Evolutionary conservation across 768 basidiomycete species (phyloP).

Genomic region (Mrakia hoshinonis): DNA sequence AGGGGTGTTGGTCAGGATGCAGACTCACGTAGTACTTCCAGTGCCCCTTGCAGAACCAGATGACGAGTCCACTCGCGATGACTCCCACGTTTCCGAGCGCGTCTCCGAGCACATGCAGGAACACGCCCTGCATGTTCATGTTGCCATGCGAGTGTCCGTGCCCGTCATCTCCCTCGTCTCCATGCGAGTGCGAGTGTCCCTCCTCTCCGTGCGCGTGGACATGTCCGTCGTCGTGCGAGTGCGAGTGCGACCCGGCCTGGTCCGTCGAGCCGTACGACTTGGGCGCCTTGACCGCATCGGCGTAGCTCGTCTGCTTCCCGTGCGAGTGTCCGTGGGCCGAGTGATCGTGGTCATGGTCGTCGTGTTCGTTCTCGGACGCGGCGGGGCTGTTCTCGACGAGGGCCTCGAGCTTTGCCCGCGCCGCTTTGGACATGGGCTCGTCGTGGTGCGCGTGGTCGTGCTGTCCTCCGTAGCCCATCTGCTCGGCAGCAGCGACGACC

Average conservation of each 20-base stretch:
- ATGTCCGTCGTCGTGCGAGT: constrained; percentile 25
- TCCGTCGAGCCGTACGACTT: constrained; percentile 20
- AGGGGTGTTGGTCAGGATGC: background rate
- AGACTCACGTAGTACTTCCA: constrained; percentile 35
- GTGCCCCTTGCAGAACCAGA: constrained; percentile 54
- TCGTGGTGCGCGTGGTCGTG: constrained; percentile 29
- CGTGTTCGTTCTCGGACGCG: constrained; percentile 29
- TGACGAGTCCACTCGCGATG: constrained; percentile 85
- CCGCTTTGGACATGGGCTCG: background rate
- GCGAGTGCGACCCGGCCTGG: constrained; percentile 21
- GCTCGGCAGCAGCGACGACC: constrained; percentile 66
- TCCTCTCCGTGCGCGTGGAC: constrained; percentile 32
- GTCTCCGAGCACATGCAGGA: constrained; percentile 73
- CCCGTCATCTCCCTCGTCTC: constrained; percentile 32
- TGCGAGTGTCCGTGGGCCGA: constrained; percentile 30
- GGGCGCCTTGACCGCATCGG: constrained; percentile 12
- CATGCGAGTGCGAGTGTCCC: constrained; percentile 30
- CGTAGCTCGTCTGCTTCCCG: constrained; percentile 9
- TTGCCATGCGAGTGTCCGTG: constrained; percentile 49
- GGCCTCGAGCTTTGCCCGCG: constrained; percentile 14
- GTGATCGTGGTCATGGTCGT: constrained; percentile 10
- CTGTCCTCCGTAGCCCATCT: constrained; percentile 48
- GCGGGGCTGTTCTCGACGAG: constrained; percentile 20
- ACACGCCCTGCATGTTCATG: constrained; percentile 97
- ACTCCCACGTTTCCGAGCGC: constrained; percentile 91